A percentile compares a stretch with the other conserved stretches of the same genome.
Conservation (phyloP, 1,284 basidiomycete species). For the Cutaneotrichosporon sp. region DNA sequence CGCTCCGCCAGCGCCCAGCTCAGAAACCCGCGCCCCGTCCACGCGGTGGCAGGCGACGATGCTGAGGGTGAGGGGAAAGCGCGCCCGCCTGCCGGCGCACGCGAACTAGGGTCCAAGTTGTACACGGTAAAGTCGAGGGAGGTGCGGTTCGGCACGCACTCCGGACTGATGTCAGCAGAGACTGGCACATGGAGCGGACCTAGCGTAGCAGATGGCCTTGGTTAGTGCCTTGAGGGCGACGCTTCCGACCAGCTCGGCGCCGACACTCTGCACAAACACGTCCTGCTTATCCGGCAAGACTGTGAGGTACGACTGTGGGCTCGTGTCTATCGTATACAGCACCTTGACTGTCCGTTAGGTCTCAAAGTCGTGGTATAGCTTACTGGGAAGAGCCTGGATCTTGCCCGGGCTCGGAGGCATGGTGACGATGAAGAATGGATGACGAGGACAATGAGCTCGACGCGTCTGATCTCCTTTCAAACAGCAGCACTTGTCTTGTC, state of each 20-base stretch:
- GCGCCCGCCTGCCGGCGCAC: constrained; percentile 7
- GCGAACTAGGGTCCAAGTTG: constrained; percentile 41
- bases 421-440: neutral
- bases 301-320: constrained; percentile 45
- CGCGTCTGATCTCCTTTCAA: neutral
- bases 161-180: constrained; percentile 33
- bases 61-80: constrained; percentile 15
- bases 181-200: constrained; percentile 27
- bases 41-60: constrained; percentile 14
- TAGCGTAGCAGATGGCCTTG: constrained; percentile 47
- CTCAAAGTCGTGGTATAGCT: constrained; percentile 3
- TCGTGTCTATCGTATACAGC: constrained; percentile 45
- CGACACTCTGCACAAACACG: constrained; percentile 40
- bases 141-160: constrained; percentile 40
- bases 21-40: constrained; percentile 48
- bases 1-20: constrained; percentile 43
- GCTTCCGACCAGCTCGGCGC: constrained; percentile 32
- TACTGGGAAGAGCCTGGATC: constrained; percentile 45
- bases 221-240: constrained; percentile 41
- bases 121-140: constrained; percentile 49
- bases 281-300: constrained; percentile 40
- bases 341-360: constrained; percentile 42
- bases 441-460: neutral
- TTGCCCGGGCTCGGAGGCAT: constrained; percentile 48
- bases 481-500: neutral